These are phyloP conservation scores for Lyophyllum semitale DNA, from an alignment of 768 basidiomycete species.

Conservation along the genomic window DNA sequence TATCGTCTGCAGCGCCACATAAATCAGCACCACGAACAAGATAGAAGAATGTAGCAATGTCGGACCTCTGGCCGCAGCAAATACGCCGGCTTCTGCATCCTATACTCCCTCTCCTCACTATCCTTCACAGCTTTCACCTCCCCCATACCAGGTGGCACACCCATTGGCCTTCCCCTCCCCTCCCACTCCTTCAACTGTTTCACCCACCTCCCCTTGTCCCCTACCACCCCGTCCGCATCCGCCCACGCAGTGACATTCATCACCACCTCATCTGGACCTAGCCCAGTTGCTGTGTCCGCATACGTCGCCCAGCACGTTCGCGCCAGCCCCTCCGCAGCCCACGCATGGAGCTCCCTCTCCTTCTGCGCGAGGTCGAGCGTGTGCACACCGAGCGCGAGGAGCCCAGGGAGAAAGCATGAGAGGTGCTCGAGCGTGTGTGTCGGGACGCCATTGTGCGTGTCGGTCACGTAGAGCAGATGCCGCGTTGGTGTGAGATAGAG, in stretches of 20 bases:
- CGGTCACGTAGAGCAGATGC: slow-evolving; percentile 58
- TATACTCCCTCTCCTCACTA: slow-evolving; percentile 39
- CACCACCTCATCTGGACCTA: slow-evolving; percentile 58
- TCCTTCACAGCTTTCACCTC: slow-evolving; percentile 19
- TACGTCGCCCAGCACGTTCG: slow-evolving; percentile 66
- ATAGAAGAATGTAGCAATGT: background rate
- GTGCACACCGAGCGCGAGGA: slow-evolving; percentile 59
- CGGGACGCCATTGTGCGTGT: slow-evolving; percentile 34
- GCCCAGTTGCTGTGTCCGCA: slow-evolving; percentile 61
- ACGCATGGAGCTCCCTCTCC: slow-evolving; percentile 48
- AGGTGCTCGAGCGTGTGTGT: slow-evolving; percentile 59
- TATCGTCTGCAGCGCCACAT: slow-evolving; percentile 36
- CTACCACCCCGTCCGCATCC: background rate
- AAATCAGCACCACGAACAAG: background rate
- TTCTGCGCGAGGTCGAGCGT: slow-evolving; percentile 34
- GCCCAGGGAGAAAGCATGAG: slow-evolving; percentile 64
- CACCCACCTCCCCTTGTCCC: slow-evolving; percentile 36
- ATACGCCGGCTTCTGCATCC: slow-evolving; percentile 30
- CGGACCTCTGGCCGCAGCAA: slow-evolving; percentile 54
- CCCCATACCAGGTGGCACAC: slow-evolving; percentile 35
- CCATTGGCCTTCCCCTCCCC: slow-evolving; percentile 31
- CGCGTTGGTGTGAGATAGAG: slow-evolving; percentile 55
- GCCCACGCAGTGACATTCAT: slow-evolving; percentile 28
- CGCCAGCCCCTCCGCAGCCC: slow-evolving; percentile 65
- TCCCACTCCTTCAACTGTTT: slow-evolving; percentile 45